phyloP scores from a whole-genome alignment of 2,329 filamentous ascomycete genomes.

The Cryphonectria japonica region DNA sequence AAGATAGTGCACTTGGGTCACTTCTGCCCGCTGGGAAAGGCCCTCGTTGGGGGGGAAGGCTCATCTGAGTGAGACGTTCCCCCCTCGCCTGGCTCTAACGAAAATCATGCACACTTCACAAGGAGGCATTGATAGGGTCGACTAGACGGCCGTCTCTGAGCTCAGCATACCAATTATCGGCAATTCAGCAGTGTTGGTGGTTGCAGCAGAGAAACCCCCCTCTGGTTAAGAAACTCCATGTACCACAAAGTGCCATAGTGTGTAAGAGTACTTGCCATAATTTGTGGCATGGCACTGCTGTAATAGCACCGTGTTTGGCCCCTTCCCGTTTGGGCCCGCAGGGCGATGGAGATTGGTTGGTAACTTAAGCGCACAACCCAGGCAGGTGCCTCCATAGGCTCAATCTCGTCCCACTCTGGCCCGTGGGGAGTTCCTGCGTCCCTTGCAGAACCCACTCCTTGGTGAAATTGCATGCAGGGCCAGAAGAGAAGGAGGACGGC shows the following conservation, averaged over 20 bases:
- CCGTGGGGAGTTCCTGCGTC: constrained; percentile 15
- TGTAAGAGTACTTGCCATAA: too few relatives aligned
- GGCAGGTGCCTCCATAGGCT: constrained; percentile 2
- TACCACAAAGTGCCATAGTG: too few relatives aligned
- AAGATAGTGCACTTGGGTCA: not conserved
- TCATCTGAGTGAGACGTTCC: not conserved
- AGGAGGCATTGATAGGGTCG: not conserved
- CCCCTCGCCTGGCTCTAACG: not conserved
- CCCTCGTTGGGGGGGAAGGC: not conserved
- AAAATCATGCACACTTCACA: not conserved
- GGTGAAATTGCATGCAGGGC: constrained; percentile 24
- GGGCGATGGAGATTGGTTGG: constrained; percentile 4
- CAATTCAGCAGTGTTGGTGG: not conserved
- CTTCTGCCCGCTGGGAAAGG: not conserved
- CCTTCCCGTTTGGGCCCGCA: constrained; percentile 13
- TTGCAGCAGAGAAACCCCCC: not conserved
- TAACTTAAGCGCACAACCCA: not conserved
- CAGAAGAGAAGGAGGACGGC: not conserved
- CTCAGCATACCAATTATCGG: not conserved
- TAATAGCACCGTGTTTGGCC: too few relatives aligned
- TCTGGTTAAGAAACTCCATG: too few relatives aligned
- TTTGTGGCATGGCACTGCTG: too few relatives aligned
- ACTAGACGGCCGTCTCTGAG: not conserved
- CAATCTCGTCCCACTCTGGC: constrained; percentile 9
- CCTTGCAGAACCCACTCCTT: constrained; percentile 26